Evolutionary conservation across 768 basidiomycete genomes (phyloP), one percentile per base, ranked within the genome.

Genomic region (Cubamyces sp.): DNA sequence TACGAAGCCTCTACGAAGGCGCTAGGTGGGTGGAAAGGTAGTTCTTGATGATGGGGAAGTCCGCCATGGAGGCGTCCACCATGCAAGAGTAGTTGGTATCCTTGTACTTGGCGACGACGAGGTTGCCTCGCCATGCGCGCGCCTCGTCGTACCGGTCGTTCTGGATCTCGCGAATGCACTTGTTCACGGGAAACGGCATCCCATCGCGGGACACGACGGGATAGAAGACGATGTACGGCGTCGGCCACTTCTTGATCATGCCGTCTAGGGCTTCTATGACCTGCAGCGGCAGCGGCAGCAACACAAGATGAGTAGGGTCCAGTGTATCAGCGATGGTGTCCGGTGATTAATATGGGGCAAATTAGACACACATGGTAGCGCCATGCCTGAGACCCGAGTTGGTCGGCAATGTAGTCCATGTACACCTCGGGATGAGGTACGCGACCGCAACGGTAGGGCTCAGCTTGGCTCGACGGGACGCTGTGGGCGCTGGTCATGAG

Each of bases 391-490:
- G 84, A 75, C 34, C 86, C 87, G 61, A 84, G 79, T 55, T 84
- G 82, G 75, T 92, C 89, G 69, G 88, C 90, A 67, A 93, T 86
- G 74, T 87, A 90, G 74, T 92, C 90, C 91, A 93, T 93, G 70
- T 89, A 85, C 43, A 90, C 83, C 73, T 92, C 90, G 12, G 91
- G 91, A 73, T 93, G 91, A 0, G 91, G 91, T 79, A 90, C 82
- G 54, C 87, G 85, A 48, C 84, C 75, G 34, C 81, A 80, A 28
- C 79, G 74, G 57, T 76, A 71, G 46, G 78, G 78, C 51, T 67
- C 66, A 51, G 66, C 61, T 54, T 43, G 34, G 45, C 62, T 57
- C 59, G 51, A 55, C 53, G 51, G 55, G 30, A 28, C 25, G 34
- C 61, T 56, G 57, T 64, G 74, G 41, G 74, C 84, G 84, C 88